Percentiles rank a stretch among this genome's conserved stretches.
Conservation (phyloP, 441 rosid genomes). For the Geranium incanum region DNA sequence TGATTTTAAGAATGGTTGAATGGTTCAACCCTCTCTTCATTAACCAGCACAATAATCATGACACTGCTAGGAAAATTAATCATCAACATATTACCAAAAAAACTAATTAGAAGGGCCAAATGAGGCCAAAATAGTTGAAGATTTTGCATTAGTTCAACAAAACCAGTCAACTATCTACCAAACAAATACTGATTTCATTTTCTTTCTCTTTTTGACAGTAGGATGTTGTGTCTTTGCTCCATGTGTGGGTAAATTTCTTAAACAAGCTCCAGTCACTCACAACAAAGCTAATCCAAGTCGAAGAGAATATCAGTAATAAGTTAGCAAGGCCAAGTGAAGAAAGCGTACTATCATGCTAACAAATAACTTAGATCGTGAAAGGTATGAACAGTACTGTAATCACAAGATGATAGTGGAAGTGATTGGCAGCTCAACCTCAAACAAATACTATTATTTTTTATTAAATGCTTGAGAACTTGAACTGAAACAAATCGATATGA, state of each 20-base stretch:
- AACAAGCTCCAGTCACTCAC: background rate
- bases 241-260: background rate
- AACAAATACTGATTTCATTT: background rate
- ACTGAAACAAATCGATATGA: background rate
- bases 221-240: background rate
- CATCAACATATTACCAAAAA: background rate
- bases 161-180: background rate
- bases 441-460: background rate
- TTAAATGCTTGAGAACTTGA: background rate
- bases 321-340: background rate
- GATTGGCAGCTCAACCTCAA: background rate
- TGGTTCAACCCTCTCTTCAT: background rate
- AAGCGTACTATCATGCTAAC: background rate
- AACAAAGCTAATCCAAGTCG: background rate
- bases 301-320: background rate
- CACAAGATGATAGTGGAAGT: constrained; percentile 4
- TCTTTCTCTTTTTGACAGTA: background rate
- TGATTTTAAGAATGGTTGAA: background rate
- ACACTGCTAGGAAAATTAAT: background rate
- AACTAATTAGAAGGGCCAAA: background rate
- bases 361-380: background rate
- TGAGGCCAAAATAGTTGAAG: background rate
- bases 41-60: background rate
- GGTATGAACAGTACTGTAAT: background rate
- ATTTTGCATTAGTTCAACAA: background rate